A percentile compares a stretch with the other conserved stretches of the same genome.
phyloP scores from a whole-genome alignment of 208 protist species.

The Sergeia podlipaevii region DNA sequence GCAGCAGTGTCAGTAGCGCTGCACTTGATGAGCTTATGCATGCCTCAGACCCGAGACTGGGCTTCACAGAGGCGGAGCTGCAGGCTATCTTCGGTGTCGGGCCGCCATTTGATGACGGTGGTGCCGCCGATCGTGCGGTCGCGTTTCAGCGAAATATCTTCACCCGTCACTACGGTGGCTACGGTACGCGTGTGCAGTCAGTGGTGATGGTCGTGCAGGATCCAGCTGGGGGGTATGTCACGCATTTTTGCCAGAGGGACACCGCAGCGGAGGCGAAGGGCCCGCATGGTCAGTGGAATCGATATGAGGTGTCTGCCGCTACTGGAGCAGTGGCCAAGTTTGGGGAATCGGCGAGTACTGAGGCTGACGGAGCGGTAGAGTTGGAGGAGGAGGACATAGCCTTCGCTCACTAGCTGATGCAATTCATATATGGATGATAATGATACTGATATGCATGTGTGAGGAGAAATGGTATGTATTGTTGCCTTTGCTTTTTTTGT shows the following conservation, averaged over 20 bases:
- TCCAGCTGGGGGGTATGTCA: neutral
- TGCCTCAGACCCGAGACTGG: slow-evolving; percentile 20
- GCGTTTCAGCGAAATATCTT: slow-evolving; percentile 44
- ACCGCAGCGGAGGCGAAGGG: slow-evolving; percentile 1
- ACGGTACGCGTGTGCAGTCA: slow-evolving; percentile 51
- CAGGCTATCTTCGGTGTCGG: slow-evolving; percentile 12
- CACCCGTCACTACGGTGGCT: slow-evolving; percentile 4
- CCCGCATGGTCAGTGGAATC: slow-evolving; percentile 12
- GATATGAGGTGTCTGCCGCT: too few species aligned
- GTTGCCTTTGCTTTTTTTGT: too few species aligned
- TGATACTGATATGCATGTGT: too few species aligned
- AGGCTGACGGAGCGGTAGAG: too few species aligned
- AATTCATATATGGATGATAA: too few species aligned
- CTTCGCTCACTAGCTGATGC: too few species aligned
- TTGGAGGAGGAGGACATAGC: too few species aligned
- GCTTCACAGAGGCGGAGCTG: slow-evolving; percentile 26
- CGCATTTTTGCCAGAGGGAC: slow-evolving; percentile 43
- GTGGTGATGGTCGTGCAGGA: slow-evolving; percentile 44
- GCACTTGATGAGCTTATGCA: slow-evolving; percentile 20
- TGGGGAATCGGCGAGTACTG: too few species aligned
- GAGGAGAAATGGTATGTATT: too few species aligned
- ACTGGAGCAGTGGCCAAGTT: too few species aligned
- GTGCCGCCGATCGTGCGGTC: slow-evolving; percentile 14
- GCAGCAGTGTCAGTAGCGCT: neutral
- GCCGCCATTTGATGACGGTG: slow-evolving; percentile 10